phyloP scores from a whole-genome alignment of 1,139 yeast genomes.

The Candida sp. region DNA sequence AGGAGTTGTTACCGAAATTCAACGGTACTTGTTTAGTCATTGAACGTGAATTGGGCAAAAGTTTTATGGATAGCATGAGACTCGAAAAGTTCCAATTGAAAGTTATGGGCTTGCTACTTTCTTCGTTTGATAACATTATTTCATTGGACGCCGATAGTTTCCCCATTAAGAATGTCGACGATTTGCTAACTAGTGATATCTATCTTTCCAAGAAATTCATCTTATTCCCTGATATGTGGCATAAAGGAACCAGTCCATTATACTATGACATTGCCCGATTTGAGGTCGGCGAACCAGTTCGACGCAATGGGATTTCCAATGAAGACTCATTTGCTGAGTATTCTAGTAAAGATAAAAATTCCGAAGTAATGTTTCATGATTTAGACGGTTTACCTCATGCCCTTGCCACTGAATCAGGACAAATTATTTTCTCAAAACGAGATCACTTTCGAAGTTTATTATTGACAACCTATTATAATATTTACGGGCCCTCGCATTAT shows the following conservation, averaged over 20 bases:
- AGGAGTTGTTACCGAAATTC: conserved; percentile 23
- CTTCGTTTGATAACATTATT: conserved; percentile 33
- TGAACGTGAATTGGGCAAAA: conserved; percentile 22
- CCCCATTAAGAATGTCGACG: conserved; percentile 31
- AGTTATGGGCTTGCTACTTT: conserved; percentile 28
- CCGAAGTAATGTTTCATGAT: conserved; percentile 29
- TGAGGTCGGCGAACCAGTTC: conserved; percentile 24
- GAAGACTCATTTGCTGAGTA: conserved; percentile 21
- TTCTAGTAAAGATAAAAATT: conserved; percentile 12
- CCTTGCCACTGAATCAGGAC: conserved; percentile 32
- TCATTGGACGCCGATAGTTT: conserved; percentile 34
- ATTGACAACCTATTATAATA: conserved; percentile 31
- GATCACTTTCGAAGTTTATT: conserved; percentile 26
- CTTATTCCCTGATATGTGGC: conserved; percentile 41
- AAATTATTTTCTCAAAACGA: conserved; percentile 30
- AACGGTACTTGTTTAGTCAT: conserved; percentile 31
- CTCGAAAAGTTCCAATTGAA: conserved; percentile 26
- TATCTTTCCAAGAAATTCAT: conserved; percentile 26
- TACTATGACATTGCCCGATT: conserved; percentile 33
- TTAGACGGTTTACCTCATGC: conserved; percentile 27
- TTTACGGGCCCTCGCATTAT: conserved; percentile 24
- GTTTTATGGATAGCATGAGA: conserved; percentile 13
- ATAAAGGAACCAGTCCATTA: conserved; percentile 29
- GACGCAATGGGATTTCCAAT: conserved; percentile 28
- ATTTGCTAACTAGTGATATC: conserved; percentile 20